Evolutionary conservation across 192 early-diverging fungal genomes (phyloP), one percentile per base, ranked within the genome.

Genomic region (Umbelopsis sp.): DNA sequence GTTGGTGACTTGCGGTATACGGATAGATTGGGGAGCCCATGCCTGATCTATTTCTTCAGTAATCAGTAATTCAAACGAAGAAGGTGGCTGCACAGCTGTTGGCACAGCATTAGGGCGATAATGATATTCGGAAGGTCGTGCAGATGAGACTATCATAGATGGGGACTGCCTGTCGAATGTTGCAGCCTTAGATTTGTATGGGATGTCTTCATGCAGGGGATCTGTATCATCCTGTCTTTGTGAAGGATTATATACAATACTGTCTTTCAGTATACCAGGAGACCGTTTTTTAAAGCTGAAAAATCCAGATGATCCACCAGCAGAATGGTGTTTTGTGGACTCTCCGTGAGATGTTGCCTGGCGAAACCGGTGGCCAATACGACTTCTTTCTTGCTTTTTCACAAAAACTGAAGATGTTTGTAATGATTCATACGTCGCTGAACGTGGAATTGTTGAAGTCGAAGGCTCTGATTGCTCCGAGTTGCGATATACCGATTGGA

Each of bases 1-100:
- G 31, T 4, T 62, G 31, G 56, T 16, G 29, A 62, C 56, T 34
- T 20, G 56, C 7, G 56, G 56, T 20, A 62, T 32, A 6, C 56
- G 56, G 17, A 62, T 20, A 20, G 56, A 26, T n/a, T 29, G 56
- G 34, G 26, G 56, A 31, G 56, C 31, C 56, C 56, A 62, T 34
- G 56, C 56, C 26, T 62, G 56, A 4, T 62, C 56, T 36, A 62
- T 62, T 62, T 62, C 56, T 62, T 62, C 56, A 20, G 56, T 31
- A 34, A 62, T 62, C 20, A 62, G 56, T 32, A 62, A 34, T 17
- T 62, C 56, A 62, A 62, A 62, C 2, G 56, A 20, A 6, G 56
- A 62, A 12, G 56, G 56, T n/a, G 32, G 56, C 14, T 26, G 56
- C 26, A 20, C 56, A n/a, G 29, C 26, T 20, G 26, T 16, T 22